Base-by-base conservation (phyloP, 176 grass and related monocot species). In the Dendrocalamus sinicus region DNA sequence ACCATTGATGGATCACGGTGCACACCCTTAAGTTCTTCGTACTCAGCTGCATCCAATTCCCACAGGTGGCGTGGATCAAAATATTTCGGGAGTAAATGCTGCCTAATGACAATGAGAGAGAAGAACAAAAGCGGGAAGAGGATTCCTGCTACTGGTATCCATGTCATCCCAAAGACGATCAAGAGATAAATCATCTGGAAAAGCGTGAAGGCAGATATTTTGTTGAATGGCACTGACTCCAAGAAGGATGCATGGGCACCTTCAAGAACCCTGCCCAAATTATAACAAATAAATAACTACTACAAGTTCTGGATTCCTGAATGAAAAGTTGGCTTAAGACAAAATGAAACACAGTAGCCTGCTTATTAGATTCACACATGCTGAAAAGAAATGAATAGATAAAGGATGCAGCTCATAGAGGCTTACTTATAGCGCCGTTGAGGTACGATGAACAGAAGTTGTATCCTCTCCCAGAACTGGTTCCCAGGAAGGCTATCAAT, bases 111-210 rank as follows among this genome's bases (percentile, higher is more conserved):
- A 70, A 97, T 81, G 13, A 97, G 93, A 47, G 88, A 76, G 69
- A 97, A 97, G 85, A 95, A 97, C 39, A 92, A 83, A 37, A 97
- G 68, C 3, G 95, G 95, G 76, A 97, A 97, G 15, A 97, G 86
- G 58, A 97, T 95, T 76, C 95, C 95, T n/a, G 83, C 85, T 72
- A 95, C 68, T 53, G 91, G 92, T 90, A 97, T 93, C 92, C 90
- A 91, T 83, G 95, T 95, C 81, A 91, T 88, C 70, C 95, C 95
- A 54, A 90, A 95, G 63, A 94, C 92, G 9, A 95, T 20, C 79
- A 97, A 73, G 26, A 95, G 79, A 84, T 97, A 97, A 19, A 86
- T 20, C 51, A 95, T 76, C 77, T 97, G 95, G 76, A 97, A 91
- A 14, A 95, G 23, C 2, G 95, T 97, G 91, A 97, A 97, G 22